Base-by-base conservation (phyloP, 192 early-diverging fungal genomes). In the Backusella australiensis region DNA sequence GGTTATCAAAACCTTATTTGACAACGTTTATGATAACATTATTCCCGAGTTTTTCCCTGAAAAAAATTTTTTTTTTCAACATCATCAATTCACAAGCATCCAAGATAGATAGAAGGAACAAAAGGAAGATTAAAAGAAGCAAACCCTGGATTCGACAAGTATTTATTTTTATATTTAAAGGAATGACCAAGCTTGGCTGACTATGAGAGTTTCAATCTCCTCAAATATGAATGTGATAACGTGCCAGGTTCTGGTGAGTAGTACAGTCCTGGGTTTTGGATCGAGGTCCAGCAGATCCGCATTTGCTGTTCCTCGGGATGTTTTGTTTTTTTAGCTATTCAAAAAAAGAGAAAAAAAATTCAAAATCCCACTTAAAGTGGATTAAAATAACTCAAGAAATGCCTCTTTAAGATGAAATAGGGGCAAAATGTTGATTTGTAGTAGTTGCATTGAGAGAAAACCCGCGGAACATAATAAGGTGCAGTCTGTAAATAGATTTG, bases 321-420 rank as follows among this genome's bases (percentile, higher is more conserved):
- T 15, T 63, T 63, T 63, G 56, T 63, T 63, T 63, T 29, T 63
- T 63, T 63, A 63, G 56, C 23, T 14, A 63, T 29, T 23, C 21
- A 14, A 23, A 29, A 63, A 53, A n/a, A 53, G n/a, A 53, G n/a
- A 53, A 53, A 56, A 44, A 49, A 19, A n/a, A 49, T 29, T 59
- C 56, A 59, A 59, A 63, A 63, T 63, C 21, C 8, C 56, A 63
- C 56, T 12, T 63, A 12, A 63, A 29, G 23, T 26, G 3, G 56
- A 63, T 63, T 63, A 63, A 63, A 63, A 63, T 63, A 63, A 29
- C 56, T 63, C 56, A 63, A 63, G 11, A 59, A 63, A 56, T 56
- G 53, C 53, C 53, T 56, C n/a, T 56, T 56, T 26, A 56, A 56
- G 53, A 56, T 56, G 23, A 56, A 56, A 56, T 56, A 56, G 53